Conservation (phyloP, 345 rosid genomes). For the Aethionema arabicum region DNA sequence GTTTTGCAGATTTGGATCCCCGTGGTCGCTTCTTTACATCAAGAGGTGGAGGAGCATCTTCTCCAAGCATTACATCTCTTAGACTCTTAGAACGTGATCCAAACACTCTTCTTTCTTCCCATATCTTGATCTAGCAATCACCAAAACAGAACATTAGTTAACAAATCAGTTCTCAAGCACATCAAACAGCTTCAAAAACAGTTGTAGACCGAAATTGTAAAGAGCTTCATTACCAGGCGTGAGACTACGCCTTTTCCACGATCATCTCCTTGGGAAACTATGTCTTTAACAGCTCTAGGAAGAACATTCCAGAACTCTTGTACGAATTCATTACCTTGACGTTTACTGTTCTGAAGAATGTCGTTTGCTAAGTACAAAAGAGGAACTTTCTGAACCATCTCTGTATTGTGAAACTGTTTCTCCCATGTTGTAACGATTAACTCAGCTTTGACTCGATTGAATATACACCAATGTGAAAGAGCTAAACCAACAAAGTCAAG, state of each 20-base stretch:
- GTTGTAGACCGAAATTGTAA: conserved; percentile 1
- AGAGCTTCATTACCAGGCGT: conserved; percentile 51
- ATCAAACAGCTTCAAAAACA: neutral
- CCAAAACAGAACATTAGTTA: neutral
- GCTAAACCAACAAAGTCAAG: conserved; percentile 55
- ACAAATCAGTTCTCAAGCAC: neutral
- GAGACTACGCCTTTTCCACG: conserved; percentile 73
- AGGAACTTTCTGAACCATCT: conserved; percentile 80
- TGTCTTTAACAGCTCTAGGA: conserved; percentile 78
- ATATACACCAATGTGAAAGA: conserved; percentile 94
- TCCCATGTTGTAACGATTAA: conserved; percentile 88
- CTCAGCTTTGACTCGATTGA: conserved; percentile 83
- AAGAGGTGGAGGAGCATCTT: conserved; percentile 65
- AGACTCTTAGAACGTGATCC: conserved; percentile 73
- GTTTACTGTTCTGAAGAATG: conserved; percentile 93
- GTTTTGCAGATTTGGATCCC: conserved; percentile 68
- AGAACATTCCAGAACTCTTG: conserved; percentile 93
- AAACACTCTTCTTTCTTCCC: conserved; percentile 97
- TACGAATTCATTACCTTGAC: conserved; percentile 90
- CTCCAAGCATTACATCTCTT: conserved; percentile 76
- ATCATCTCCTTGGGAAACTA: conserved; percentile 71
- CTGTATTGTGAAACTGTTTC: conserved; percentile 77
- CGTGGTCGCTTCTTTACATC: conserved; percentile 78
- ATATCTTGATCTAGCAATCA: conserved; percentile 64
- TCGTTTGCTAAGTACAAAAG: conserved; percentile 91